phyloP scores from a whole-genome alignment of 1,284 basidiomycete species.

The Taiwanofungus camphoratus region DNA sequence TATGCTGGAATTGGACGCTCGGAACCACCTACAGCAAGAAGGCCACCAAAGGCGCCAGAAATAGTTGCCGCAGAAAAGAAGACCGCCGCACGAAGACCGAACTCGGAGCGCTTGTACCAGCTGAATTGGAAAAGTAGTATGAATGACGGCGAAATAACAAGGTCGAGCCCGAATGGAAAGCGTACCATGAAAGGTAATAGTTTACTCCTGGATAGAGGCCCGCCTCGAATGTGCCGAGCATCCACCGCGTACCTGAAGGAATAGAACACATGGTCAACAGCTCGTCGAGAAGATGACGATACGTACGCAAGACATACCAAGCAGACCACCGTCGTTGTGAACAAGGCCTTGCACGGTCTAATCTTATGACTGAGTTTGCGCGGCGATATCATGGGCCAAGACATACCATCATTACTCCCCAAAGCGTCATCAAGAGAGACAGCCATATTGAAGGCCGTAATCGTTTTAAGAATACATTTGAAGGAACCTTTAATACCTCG shows the following conservation, averaged over 20 bases:
- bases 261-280: background rate
- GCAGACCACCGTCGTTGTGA: constrained; percentile 55
- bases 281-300: background rate
- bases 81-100: constrained; percentile 57
- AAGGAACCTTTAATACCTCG: constrained; percentile 1
- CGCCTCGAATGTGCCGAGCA: constrained; percentile 68
- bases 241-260: constrained; percentile 50
- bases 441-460: constrained; percentile 65
- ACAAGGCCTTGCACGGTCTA: constrained; percentile 68
- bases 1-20: background rate
- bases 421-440: constrained; percentile 56
- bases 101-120: constrained; percentile 56
- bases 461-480: constrained; percentile 66
- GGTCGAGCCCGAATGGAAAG: too few relatives aligned
- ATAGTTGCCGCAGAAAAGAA: constrained; percentile 75
- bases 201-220: constrained; percentile 65
- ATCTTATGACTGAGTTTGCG: background rate
- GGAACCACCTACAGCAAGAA: constrained; percentile 49
- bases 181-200: constrained; percentile 65
- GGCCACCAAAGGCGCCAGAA: constrained; percentile 66
- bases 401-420: constrained; percentile 68
- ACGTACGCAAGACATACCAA: constrained; percentile 49
- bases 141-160: constrained; percentile 3
- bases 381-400: background rate
- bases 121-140: constrained; percentile 14